Evolutionary conservation across 352 stramenopile genomes (phyloP).

Genomic region (Phytophthora uliginosa): DNA sequence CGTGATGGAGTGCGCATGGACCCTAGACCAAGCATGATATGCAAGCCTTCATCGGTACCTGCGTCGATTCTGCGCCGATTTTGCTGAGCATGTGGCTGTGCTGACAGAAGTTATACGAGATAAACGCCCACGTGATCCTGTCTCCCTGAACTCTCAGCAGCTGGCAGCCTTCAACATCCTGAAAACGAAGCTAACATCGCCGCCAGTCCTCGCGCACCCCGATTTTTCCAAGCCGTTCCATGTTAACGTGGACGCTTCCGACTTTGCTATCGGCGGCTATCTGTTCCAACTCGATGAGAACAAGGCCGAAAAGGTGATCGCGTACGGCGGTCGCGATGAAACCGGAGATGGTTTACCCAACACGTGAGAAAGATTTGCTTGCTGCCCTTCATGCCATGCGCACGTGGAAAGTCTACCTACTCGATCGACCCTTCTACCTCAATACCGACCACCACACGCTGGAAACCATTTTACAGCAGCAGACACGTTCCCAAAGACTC

Average conservation of each 20-base stretch:
- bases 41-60: too few species aligned
- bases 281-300: background rate
- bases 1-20: too few species aligned
- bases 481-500: background rate
- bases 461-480: background rate
- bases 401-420: background rate
- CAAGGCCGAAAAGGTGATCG: background rate
- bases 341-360: background rate
- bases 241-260: background rate
- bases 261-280: background rate
- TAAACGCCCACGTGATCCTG: background rate
- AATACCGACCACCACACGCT: background rate
- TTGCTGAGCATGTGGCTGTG: too few species aligned
- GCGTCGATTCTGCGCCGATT: too few species aligned
- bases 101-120: too few species aligned
- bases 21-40: too few species aligned
- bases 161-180: background rate
- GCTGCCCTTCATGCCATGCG: background rate
- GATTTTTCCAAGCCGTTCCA: background rate
- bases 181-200: background rate
- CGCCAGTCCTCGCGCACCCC: background rate
- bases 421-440: background rate
- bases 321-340: background rate
- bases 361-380: background rate
- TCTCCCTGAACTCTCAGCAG: background rate